These are phyloP conservation scores for Eragrostis tef DNA, from an alignment of 202 grass and related monocot species.

Conservation along the genomic window DNA sequence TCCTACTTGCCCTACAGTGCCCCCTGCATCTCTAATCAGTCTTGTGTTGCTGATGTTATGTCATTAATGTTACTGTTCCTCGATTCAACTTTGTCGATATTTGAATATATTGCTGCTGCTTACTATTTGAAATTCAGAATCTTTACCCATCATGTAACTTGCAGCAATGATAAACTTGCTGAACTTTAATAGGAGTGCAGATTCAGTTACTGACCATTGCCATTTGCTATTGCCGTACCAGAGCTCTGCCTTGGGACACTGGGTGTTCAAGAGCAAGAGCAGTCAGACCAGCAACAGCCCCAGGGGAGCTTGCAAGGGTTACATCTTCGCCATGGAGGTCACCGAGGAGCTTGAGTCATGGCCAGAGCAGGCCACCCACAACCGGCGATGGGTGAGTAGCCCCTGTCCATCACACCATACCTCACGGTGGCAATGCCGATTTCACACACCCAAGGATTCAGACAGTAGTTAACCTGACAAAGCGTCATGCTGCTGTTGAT, in stretches of 20 bases:
- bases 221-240: conserved; percentile 41
- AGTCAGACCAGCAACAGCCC: conserved; percentile 60
- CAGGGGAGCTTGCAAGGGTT: conserved; percentile 69
- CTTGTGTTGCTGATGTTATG: conserved; percentile 12
- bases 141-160: not conserved
- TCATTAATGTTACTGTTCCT: not conserved
- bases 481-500: not conserved
- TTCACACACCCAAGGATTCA: not conserved
- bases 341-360: conserved; percentile 72
- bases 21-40: conserved; percentile 23
- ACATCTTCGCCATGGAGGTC: conserved; percentile 79
- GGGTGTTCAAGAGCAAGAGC: conserved; percentile 95
- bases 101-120: not conserved
- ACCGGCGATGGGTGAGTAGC: conserved; percentile 65
- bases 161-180: not conserved
- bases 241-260: conserved; percentile 62
- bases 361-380: conserved; percentile 68
- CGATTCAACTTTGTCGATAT: not conserved
- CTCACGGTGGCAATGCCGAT: not conserved
- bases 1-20: conserved; percentile 51
- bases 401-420: not conserved
- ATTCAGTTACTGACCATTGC: conserved; percentile 19
- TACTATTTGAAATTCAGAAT: not conserved
- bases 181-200: not conserved
- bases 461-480: conserved; percentile 15